phyloP scores from a whole-genome alignment of 768 basidiomycete species.

The Pisolithus marmoratus region DNA sequence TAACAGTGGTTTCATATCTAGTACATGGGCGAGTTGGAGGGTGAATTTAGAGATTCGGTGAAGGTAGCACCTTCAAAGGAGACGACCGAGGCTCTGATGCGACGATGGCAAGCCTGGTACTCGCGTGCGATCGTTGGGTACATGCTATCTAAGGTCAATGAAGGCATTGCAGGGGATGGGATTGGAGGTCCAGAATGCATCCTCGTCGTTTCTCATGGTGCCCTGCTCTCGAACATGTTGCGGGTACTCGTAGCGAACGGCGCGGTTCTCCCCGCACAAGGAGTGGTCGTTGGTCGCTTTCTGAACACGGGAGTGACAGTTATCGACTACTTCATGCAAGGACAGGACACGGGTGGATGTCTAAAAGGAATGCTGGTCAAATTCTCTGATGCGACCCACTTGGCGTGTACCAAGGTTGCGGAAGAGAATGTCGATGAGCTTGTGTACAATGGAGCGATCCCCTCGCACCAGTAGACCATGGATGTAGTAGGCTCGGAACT shows the following conservation, averaged over 20 bases:
- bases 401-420: slow-evolving; percentile 33
- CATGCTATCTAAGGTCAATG: slow-evolving; percentile 12
- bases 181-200: slow-evolving; percentile 30
- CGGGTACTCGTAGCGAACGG: neutral
- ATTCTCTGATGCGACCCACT: slow-evolving; percentile 54
- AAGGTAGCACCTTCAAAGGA: slow-evolving; percentile 20
- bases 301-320: slow-evolving; percentile 40
- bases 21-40: slow-evolving; percentile 62
- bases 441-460: neutral
- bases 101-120: slow-evolving; percentile 64
- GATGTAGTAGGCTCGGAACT: no score
- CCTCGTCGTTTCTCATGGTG: slow-evolving; percentile 35
- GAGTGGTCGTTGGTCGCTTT: slow-evolving; percentile 16
- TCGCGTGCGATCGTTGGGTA: slow-evolving; percentile 35
- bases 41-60: slow-evolving; percentile 23
- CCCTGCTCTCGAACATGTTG: neutral
- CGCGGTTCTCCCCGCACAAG: slow-evolving; percentile 20
- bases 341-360: slow-evolving; percentile 4
- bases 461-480: neutral
- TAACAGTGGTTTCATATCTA: slow-evolving; percentile 17
- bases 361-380: slow-evolving; percentile 38
- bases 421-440: slow-evolving; percentile 49
- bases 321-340: slow-evolving; percentile 44
- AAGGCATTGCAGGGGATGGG: slow-evolving; percentile 25
- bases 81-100: slow-evolving; percentile 32